Evolutionary conservation across 371 early-diverging fungal species (phyloP), one percentile per base, ranked within the genome.

Genomic region (Actinomucor elegans): DNA sequence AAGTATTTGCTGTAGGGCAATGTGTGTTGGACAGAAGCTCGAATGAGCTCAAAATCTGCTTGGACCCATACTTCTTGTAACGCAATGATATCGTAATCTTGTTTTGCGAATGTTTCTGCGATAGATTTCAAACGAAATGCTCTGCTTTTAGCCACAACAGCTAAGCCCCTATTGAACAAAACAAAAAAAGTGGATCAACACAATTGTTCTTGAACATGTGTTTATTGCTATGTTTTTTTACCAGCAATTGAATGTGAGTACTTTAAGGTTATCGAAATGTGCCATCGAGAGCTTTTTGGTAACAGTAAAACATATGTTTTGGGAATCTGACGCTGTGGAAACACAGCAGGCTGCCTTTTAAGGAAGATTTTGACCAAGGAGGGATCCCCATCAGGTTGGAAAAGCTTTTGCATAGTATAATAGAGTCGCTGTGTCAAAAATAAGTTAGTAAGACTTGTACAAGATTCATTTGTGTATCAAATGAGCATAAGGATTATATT

Each of bases 61-160:
- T 52, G 48, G 4, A 74, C 57, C 82, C 82, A 81, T 6, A 81
- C 65, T 35, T 81, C 82, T 44, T 81, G 82, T 20, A 81, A 57
- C 0, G 77, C 75, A 7, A 81, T 67, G 38, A 81, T 75, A 28
- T 81, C 82, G 47, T 71, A 70, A 24, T 53, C 28, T 11, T 59
- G 34, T 14, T 48, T 41, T 12, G 61, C 45, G 1, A 81, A 36
- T 21, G 57, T 48, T 7, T 62, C 55, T 21, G 79, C 82, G 45
- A 81, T 80, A 1, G 75, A 75, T 37, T 35, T 41, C 31, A 81
- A 38, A 5, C 82, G 69, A 37, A 60, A 54, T 14, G 48, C 47
- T 26, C 73, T 55, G 21, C 75, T 52, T 27, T 73, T 69, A 6
- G 79, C 62, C 18, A 79, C 51, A 46, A 69, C 52, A 21, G 62